phyloP scores from a whole-genome alignment of 805 yeast genomes.

The fission yeast (Schizosaccharomyces pombe) region ASM294v3 CU329670.1:3243501-3244000 shows the following conservation, averaged over 20 bases:
- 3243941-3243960: neutral
- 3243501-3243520: slow-evolving; percentile 34
- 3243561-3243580: slow-evolving; percentile 58
- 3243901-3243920: neutral
- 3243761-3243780: neutral
- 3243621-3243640: slow-evolving; percentile 29
- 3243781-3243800: neutral
- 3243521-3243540: slow-evolving; percentile 41
- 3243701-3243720: slow-evolving; percentile 12
- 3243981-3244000: neutral
- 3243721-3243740: slow-evolving; percentile 5
- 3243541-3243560: slow-evolving; percentile 65
- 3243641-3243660: slow-evolving; percentile 41
- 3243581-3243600: slow-evolving; percentile 77
- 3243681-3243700: slow-evolving; percentile 25
- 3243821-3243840: neutral
- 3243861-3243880: neutral
- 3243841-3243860: neutral
- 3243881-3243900: neutral
- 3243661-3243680: slow-evolving; percentile 24
- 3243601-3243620: slow-evolving; percentile 59
- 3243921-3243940: neutral
- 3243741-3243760: neutral
- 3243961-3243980: neutral
- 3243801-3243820: neutral